phyloP scores from a whole-genome alignment of 768 basidiomycete species.

The Suillus americanus region DNA sequence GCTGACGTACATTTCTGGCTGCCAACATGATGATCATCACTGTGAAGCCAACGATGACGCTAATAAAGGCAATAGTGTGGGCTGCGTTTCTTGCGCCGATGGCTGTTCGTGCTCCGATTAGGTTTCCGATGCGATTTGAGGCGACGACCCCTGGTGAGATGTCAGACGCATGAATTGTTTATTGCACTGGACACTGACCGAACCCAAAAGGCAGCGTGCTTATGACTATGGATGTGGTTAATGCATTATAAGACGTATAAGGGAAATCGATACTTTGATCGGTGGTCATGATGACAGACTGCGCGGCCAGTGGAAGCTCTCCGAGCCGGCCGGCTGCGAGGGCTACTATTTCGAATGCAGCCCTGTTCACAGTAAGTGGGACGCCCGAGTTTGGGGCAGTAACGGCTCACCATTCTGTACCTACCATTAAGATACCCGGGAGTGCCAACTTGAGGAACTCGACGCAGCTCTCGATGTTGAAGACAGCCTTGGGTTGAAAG shows the following conservation, averaged over 20 bases:
- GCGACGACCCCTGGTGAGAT: slow-evolving; percentile 55
- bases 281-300: slow-evolving; percentile 78
- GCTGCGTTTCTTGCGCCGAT: slow-evolving; percentile 54
- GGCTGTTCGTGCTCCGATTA: slow-evolving; percentile 60
- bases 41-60: slow-evolving; percentile 53
- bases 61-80: slow-evolving; percentile 63
- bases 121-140: slow-evolving; percentile 70
- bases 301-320: slow-evolving; percentile 65
- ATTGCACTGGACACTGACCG: slow-evolving; percentile 30
- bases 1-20: slow-evolving; percentile 50
- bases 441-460: slow-evolving; percentile 65
- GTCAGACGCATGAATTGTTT: background rate
- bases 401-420: slow-evolving; percentile 67
- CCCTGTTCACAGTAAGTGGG: slow-evolving; percentile 43
- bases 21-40: slow-evolving; percentile 63
- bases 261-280: slow-evolving; percentile 56
- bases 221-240: slow-evolving; percentile 43
- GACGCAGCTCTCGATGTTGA: slow-evolving; percentile 51
- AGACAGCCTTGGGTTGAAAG: slow-evolving; percentile 41
- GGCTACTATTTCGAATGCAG: slow-evolving; percentile 81
- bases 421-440: slow-evolving; percentile 80
- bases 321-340: slow-evolving; percentile 74
- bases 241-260: background rate
- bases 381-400: background rate
- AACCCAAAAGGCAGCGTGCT: slow-evolving; percentile 78